Evolutionary conservation across 2,329 filamentous ascomycete genomes (phyloP).

Genomic region (Arthrinium phaeospermum): DNA sequence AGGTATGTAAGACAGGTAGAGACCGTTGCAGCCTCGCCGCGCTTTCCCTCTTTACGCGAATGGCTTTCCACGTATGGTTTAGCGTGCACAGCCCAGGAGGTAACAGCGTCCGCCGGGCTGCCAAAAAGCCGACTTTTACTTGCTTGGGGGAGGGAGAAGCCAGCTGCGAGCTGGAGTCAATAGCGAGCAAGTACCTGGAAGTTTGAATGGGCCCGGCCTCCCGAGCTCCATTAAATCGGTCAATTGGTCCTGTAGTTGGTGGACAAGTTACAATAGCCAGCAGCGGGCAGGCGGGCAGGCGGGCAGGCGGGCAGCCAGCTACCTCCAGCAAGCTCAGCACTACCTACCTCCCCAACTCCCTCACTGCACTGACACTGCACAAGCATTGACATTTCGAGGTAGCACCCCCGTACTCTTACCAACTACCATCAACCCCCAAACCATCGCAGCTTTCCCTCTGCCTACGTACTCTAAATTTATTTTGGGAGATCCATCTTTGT

Average conservation of each 20-base stretch:
- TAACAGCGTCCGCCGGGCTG: not conserved
- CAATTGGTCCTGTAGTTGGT: not conserved
- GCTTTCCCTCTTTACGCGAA: not conserved
- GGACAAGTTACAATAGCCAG: not conserved
- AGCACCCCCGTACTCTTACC: not conserved
- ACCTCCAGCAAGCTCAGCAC: not conserved
- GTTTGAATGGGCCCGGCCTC: not conserved
- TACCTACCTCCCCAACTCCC: not conserved
- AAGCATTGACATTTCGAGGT: not conserved
- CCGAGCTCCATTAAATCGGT: not conserved
- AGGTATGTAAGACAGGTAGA: too few relatives aligned
- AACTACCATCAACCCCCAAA: not conserved
- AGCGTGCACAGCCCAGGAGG: not conserved
- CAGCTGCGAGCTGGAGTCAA: not conserved
- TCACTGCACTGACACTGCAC: not conserved
- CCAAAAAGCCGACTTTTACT: not conserved
- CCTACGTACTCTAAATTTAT: constrained; percentile 10
- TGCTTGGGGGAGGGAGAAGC: not conserved
- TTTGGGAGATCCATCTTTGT: constrained; percentile 15
- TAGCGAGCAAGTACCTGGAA: not conserved
- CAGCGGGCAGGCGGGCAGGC: too few relatives aligned
- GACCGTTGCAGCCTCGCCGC: not conserved
- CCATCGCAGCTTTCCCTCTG: constrained; percentile 11
- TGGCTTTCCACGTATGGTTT: not conserved
- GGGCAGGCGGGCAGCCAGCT: too few relatives aligned